phyloP scores from a whole-genome alignment of 163 green algal genomes.

The Chloromonas sp. region DNA sequence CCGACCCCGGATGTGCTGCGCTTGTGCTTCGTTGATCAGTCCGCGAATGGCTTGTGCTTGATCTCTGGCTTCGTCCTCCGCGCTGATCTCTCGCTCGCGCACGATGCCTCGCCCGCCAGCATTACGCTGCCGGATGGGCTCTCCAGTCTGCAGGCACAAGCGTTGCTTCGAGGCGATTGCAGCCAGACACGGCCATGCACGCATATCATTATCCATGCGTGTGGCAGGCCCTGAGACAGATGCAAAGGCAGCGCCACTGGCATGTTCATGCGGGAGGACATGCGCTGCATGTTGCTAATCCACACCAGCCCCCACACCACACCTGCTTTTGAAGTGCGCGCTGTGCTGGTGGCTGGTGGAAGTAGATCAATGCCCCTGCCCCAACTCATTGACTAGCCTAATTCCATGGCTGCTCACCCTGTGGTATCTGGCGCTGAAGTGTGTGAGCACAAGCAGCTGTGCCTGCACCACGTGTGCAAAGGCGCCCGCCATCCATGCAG shows the following conservation, averaged over 20 bases:
- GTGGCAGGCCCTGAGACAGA: not conserved
- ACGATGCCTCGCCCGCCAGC: not conserved
- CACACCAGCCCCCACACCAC: not conserved
- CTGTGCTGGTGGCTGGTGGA: not conserved
- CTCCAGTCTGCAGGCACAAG: not conserved
- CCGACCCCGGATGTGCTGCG: not conserved
- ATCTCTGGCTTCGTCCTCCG: not conserved
- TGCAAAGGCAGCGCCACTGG: not conserved
- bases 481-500: conserved; percentile 74
- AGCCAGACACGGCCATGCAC: no score
- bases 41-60: not conserved
- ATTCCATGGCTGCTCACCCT: not conserved
- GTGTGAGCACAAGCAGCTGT: conserved; percentile 79
- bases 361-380: not conserved
- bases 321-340: not conserved
- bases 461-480: conserved; percentile 75
- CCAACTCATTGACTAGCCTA: not conserved
- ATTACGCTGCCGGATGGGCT: not conserved
- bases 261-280: not conserved
- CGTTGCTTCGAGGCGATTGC: not conserved
- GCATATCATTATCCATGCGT: no score
- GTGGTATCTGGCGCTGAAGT: conserved; percentile 83
- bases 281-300: not conserved
- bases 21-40: not conserved
- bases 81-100: not conserved